phyloP scores from a whole-genome alignment of 83 land plant species.

The Picea abies region DNA sequence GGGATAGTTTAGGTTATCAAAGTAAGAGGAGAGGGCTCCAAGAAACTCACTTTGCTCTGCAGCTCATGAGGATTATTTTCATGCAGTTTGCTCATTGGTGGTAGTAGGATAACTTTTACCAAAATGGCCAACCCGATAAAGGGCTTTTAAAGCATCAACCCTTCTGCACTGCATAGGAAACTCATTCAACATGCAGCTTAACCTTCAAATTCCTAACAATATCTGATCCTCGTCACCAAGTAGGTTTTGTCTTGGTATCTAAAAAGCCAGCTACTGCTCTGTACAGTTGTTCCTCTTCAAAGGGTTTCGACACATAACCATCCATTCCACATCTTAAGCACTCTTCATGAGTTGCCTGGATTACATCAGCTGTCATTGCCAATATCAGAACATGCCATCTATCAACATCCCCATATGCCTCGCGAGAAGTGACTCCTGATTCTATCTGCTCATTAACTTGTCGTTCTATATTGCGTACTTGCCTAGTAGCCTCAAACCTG shows the following conservation, averaged over 20 bases:
- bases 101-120: too few species aligned
- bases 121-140: too few species aligned
- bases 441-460: conserved; percentile 37
- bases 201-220: too few species aligned
- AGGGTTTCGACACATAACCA: conserved; percentile 74
- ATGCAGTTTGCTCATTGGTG: too few species aligned
- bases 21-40: background rate
- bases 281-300: conserved; percentile 78
- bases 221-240: background rate
- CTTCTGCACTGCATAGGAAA: background rate
- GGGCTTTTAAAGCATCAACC: too few species aligned
- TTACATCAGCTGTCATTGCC: conserved; percentile 91
- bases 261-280: conserved; percentile 59
- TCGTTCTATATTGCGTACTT: conserved; percentile 46
- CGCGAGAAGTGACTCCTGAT: conserved; percentile 27
- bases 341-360: conserved; percentile 69
- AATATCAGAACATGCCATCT: conserved; percentile 69
- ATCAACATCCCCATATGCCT: conserved; percentile 24
- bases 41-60: background rate
- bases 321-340: conserved; percentile 76
- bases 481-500: conserved; percentile 81
- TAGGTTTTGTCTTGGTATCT: background rate
- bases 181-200: background rate
- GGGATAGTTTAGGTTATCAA: background rate
- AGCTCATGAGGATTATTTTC: background rate